Percentiles rank a stretch among this genome's conserved stretches.
These are phyloP conservation scores for Athelia psychrophila DNA, from an alignment of 1,284 basidiomycete genomes.

Conservation along the genomic window DNA sequence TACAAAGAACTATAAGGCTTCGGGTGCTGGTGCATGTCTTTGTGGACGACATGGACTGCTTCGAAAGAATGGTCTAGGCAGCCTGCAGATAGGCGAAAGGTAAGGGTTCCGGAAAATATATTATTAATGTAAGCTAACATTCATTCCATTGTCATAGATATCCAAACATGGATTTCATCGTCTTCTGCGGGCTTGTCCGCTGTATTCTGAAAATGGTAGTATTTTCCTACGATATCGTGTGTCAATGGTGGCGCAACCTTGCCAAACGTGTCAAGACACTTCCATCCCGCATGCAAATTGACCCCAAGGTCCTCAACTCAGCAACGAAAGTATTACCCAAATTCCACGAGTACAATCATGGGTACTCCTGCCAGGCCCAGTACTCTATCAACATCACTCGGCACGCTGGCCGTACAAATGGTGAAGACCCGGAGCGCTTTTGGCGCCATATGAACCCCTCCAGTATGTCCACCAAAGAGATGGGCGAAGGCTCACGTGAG, in stretches of 20 bases:
- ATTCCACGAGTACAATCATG: constrained; percentile 15
- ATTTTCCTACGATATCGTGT: constrained; percentile 8
- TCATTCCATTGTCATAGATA: constrained; percentile 2
- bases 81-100: constrained; percentile 3
- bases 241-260: constrained; percentile 8
- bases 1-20: constrained; percentile 1
- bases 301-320: background rate
- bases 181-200: constrained; percentile 1
- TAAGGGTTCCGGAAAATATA: background rate
- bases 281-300: background rate
- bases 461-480: constrained; percentile 16
- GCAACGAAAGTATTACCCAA: constrained; percentile 15
- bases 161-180: constrained; percentile 8
- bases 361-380: constrained; percentile 9
- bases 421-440: constrained; percentile 19
- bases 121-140: background rate
- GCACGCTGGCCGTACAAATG: constrained; percentile 14
- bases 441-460: constrained; percentile 19
- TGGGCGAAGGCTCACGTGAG: constrained; percentile 15
- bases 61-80: background rate
- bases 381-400: constrained; percentile 17
- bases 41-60: background rate
- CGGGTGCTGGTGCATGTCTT: background rate
- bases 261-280: background rate
- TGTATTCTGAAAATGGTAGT: background rate